Conservation (phyloP, 2,329 filamentous ascomycete genomes). For the Fusarium sp. region DNA sequence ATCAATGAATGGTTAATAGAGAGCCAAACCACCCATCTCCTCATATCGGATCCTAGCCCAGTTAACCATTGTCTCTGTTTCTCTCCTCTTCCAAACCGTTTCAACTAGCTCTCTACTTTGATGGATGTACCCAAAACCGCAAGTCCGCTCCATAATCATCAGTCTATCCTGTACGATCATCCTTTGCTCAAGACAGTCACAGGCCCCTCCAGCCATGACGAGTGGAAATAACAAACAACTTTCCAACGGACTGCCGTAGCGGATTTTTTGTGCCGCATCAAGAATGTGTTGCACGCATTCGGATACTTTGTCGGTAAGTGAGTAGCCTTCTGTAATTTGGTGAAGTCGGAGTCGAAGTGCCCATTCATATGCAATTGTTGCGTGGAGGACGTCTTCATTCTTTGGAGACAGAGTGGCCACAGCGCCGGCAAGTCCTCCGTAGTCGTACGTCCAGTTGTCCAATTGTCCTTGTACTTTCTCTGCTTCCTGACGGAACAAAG, state of each 20-base stretch:
- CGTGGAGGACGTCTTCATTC: slow-evolving; percentile 13
- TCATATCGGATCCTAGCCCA: slow-evolving; percentile 24
- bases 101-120: slow-evolving; percentile 20
- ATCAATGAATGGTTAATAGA: not conserved
- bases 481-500: not conserved
- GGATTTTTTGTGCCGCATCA: slow-evolving; percentile 1
- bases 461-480: not conserved
- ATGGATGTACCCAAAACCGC: slow-evolving; percentile 15
- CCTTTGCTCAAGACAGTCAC: slow-evolving; percentile 10
- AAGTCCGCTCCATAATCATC: slow-evolving; percentile 19
- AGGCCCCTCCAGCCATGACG: slow-evolving; percentile 13
- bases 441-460: slow-evolving; percentile 19
- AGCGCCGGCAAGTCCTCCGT: slow-evolving; percentile 4
- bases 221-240: slow-evolving; percentile 11
- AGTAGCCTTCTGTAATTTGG: slow-evolving; percentile 21
- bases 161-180: slow-evolving; percentile 15
- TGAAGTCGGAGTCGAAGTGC: slow-evolving; percentile 15
- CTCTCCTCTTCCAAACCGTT: slow-evolving; percentile 22
- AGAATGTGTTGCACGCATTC: slow-evolving; percentile 15
- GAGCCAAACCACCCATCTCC: slow-evolving; percentile 19
- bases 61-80: slow-evolving; percentile 15
- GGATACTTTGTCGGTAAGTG: not conserved
- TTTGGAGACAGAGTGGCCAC: not conserved
- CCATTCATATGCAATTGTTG: slow-evolving; percentile 21
- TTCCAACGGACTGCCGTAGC: slow-evolving; percentile 5